phyloP scores from a whole-genome alignment of 202 grass and related monocot genomes.

The Alloteropsis angusta region DNA sequence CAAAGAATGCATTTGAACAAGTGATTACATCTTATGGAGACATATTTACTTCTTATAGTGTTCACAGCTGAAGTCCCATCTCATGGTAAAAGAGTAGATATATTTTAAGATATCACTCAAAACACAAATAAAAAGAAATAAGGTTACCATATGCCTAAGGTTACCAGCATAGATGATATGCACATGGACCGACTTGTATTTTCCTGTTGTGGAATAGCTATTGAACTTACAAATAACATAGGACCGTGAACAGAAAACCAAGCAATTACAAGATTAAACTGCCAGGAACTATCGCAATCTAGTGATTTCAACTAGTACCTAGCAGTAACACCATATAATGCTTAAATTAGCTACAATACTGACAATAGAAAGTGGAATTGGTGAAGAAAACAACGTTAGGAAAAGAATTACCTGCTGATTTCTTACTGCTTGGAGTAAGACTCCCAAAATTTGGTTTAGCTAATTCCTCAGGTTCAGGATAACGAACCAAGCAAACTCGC shows the following conservation, averaged over 20 bases:
- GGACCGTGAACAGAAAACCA: not conserved
- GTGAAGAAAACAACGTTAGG: not conserved
- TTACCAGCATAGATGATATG: not conserved
- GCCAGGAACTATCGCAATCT: not conserved
- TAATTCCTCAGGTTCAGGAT: constrained; percentile 51
- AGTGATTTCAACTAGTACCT: not conserved
- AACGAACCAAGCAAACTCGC: constrained; percentile 58
- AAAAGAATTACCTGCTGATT: constrained; percentile 48
- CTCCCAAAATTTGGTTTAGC: constrained; percentile 35
- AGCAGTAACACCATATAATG: not conserved
- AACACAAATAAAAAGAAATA: not conserved
- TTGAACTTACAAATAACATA: not conserved
- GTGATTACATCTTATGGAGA: not conserved
- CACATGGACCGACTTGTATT: not conserved
- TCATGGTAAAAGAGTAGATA: not conserved
- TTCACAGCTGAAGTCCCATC: not conserved
- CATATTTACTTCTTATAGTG: not conserved
- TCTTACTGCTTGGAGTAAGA: constrained; percentile 42
- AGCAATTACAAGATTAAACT: not conserved
- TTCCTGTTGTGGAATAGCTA: not conserved
- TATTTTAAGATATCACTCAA: not conserved
- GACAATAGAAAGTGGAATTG: not conserved
- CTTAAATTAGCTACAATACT: not conserved
- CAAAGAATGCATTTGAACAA: not conserved
- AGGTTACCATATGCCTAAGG: not conserved